These are phyloP conservation scores for Saprolegnia diclina DNA, from an alignment of 352 stramenopile species.

Conservation along the genomic window DNA sequence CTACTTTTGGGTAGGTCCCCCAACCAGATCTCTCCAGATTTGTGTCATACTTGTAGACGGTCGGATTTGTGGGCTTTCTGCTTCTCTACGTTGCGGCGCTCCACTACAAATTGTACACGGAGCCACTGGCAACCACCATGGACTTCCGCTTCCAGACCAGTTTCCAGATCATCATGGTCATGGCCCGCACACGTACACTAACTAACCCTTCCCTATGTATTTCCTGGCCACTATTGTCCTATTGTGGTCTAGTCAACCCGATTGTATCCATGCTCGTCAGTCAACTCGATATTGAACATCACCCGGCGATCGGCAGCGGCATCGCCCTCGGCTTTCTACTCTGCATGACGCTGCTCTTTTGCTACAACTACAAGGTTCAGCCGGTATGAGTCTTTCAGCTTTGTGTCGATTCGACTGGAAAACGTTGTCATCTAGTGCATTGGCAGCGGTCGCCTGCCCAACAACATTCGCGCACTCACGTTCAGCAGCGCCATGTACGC, in stretches of 20 bases:
- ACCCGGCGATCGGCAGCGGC: neutral
- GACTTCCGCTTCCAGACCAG: constrained; percentile 27
- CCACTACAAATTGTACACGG: constrained; percentile 27
- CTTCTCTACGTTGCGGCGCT: constrained; percentile 11
- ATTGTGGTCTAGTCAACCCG: constrained; percentile 4
- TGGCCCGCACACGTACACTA: constrained; percentile 14
- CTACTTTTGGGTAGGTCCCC: constrained; percentile 19
- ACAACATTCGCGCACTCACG: constrained; percentile 21
- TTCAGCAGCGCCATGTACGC: constrained; percentile 21
- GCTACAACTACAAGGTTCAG: constrained; percentile 18
- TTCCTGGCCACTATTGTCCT: neutral
- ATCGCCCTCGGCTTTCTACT: constrained; percentile 14
- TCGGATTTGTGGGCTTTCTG: constrained; percentile 22
- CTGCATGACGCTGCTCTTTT: neutral
- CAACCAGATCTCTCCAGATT: neutral
- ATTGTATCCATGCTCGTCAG: constrained; percentile 14
- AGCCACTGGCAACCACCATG: constrained; percentile 22
- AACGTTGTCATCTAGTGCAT: constrained; percentile 15
- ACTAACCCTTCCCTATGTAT: constrained; percentile 16
- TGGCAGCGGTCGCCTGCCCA: constrained; percentile 20
- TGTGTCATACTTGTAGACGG: neutral
- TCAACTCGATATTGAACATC: constrained; percentile 1
- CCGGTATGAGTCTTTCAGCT: neutral
- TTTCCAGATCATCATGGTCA: constrained; percentile 27
- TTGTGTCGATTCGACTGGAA: neutral